Conservation (phyloP, 768 basidiomycete species). For the Russula brevipes region DNA sequence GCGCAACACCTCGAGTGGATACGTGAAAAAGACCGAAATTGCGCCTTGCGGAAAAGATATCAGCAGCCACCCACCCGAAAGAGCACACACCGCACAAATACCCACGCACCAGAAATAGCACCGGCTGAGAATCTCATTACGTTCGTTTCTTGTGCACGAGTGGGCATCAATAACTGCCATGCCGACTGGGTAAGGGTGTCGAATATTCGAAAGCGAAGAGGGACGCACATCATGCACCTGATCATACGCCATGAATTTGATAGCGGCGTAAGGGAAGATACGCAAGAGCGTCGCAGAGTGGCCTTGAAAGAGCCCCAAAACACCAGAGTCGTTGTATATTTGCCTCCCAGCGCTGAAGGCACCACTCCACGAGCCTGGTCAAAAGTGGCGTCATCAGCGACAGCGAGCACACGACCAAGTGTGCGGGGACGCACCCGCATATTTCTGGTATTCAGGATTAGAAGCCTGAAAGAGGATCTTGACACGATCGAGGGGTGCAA, state of each 20-base stretch:
- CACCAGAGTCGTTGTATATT: constrained; percentile 64
- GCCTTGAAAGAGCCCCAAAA: constrained; percentile 86
- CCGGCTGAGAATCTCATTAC: constrained; percentile 79
- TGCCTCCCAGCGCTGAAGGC: constrained; percentile 68
- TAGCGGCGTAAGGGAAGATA: constrained; percentile 94
- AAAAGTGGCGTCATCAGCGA: background rate
- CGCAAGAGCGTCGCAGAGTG: constrained; percentile 93
- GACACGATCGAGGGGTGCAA: constrained; percentile 94
- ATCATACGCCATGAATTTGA: constrained; percentile 97
- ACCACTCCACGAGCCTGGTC: constrained; percentile 79
- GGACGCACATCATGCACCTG: constrained; percentile 65
- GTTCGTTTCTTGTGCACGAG: constrained; percentile 70
- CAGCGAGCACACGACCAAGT: too few species aligned
- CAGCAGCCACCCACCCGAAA: constrained; percentile 57
- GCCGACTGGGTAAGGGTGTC: background rate
- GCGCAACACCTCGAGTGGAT: constrained; percentile 91
- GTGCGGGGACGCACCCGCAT: constrained; percentile 55
- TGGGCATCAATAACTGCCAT: constrained; percentile 78
- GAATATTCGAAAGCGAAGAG: background rate
- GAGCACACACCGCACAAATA: constrained; percentile 40
- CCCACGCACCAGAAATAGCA: constrained; percentile 67
- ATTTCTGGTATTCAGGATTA: constrained; percentile 90
- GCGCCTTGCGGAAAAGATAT: constrained; percentile 47
- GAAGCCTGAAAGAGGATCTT: constrained; percentile 99
- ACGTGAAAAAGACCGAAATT: constrained; percentile 85